Percentiles rank a stretch among this genome's conserved stretches.
Conservation (phyloP, 169 alveolate genomes). For the Perkinsus marinus region DNA sequence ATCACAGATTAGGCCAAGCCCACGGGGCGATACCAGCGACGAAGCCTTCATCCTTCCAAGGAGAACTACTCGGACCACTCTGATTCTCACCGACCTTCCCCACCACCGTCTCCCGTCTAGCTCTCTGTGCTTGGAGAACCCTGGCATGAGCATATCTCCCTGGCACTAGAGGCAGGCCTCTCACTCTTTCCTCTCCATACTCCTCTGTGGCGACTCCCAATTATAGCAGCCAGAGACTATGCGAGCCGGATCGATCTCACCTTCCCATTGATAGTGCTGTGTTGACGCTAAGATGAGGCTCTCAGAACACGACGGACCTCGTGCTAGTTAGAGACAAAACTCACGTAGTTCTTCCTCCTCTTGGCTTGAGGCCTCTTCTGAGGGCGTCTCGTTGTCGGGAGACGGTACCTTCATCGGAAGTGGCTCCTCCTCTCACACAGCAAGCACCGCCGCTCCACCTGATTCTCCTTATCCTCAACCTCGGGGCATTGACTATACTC, state of each 20-base stretch:
- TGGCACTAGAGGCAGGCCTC: not conserved
- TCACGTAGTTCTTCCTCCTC: not conserved
- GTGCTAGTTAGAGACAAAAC: too few species aligned
- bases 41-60: not conserved
- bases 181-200: not conserved
- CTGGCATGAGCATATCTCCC: not conserved
- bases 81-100: not conserved
- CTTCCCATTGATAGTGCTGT: not conserved
- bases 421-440: not conserved
- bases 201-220: not conserved
- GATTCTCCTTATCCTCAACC: not conserved
- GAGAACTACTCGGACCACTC: not conserved
- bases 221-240: not conserved
- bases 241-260: too few species aligned
- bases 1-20: not conserved
- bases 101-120: not conserved
- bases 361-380: not conserved
- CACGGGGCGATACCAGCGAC: not conserved
- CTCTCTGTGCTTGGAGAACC: not conserved
- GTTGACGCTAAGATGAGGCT: not conserved
- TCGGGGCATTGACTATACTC: not conserved
- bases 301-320: too few species aligned
- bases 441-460: not conserved
- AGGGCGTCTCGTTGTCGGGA: not conserved
- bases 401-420: not conserved